Evolutionary conservation across 1,139 yeast genomes (phyloP), one percentile per base, ranked within the genome.

Genomic region (Zygosaccharomyces pseudobailii): DNA sequence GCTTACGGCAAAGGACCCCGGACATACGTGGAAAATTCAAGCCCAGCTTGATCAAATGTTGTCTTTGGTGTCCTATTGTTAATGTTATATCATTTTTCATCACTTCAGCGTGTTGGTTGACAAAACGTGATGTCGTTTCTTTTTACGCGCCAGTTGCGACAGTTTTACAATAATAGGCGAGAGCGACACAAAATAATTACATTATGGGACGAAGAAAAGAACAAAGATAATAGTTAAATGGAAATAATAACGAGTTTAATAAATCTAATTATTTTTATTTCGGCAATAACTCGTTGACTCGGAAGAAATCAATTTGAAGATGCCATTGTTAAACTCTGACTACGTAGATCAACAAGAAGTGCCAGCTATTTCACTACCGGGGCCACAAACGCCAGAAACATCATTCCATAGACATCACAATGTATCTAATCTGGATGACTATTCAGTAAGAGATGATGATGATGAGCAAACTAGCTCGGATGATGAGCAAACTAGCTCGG

Each of bases 1-100:
- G 59, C 84, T 42, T 90, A 90, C 70, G 82, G 51, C 23, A 49
- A 36, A 43, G 31, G 43, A 36, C 20, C 40, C 25, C 36, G 33
- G 33, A 13, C 46, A 3, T 10, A 39, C 19, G 42, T 20, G 13
- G 31, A 40, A 22, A 35, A 43, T 19, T 40, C 42, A 8, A 35
- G 40, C 21, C 37, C 42, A 8, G 51, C 39, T 27, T 48, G 40
- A 43, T 32, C 2, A 4, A 5, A 30, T n/a, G n/a, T 13, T 30
- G 31, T 7, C 23, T 9, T 25, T 10, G 27, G 23, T 24, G 39
- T 36, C 5, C 10, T 20, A 17, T 6, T 21, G 23, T 36, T 7
- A 36, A 28, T n/a, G 5, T 2, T 36, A 23, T 24, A n/a, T 36
- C 13, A 23, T 21, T 27, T 10, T 10, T 23, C n/a, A 19, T 17